Conservation (phyloP, 2,329 filamentous ascomycete genomes). For the Microdochium nivale region DNA sequence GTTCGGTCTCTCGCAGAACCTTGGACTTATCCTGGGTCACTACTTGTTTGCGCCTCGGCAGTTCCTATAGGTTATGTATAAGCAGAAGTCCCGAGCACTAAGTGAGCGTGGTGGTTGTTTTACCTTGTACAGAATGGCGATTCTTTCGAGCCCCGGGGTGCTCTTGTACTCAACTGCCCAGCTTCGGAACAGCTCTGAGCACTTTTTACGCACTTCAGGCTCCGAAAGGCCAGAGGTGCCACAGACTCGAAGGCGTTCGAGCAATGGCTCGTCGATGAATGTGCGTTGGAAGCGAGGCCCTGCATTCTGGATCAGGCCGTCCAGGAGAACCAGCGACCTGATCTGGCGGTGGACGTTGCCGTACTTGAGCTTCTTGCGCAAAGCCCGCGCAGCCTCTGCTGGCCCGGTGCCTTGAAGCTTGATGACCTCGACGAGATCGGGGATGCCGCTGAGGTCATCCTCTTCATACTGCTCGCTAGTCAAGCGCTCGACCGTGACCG, state of each 20-base stretch:
- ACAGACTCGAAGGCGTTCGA: constrained; percentile 84
- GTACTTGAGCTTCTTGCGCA: constrained; percentile 98
- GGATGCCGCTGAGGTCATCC: constrained; percentile 84
- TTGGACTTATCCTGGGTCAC: constrained; percentile 72
- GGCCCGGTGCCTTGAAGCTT: constrained; percentile 82
- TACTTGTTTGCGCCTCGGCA: constrained; percentile 59
- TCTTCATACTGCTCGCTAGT: constrained; percentile 86
- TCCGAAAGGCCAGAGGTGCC: constrained; percentile 81
- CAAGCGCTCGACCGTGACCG: constrained; percentile 82
- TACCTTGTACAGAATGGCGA: constrained; percentile 69
- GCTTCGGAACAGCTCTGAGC: constrained; percentile 73
- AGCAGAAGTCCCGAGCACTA: not conserved
- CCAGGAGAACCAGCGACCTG: constrained; percentile 77
- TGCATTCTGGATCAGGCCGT: constrained; percentile 91
- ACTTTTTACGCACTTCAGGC: constrained; percentile 78
- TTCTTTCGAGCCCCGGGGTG: constrained; percentile 68
- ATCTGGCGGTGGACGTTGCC: constrained; percentile 90
- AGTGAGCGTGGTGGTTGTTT: constrained; percentile 1
- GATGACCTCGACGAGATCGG: constrained; percentile 90
- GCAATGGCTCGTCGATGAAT: constrained; percentile 83
- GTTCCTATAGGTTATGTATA: constrained; percentile 34
- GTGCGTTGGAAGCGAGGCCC: constrained; percentile 77
- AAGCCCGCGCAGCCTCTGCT: constrained; percentile 78
- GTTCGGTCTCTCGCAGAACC: constrained; percentile 72
- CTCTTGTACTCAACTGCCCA: constrained; percentile 80